Evolutionary conservation across 495 filamentous ascomycete species (phyloP), one percentile per base, ranked within the genome.

Genomic region (Aspergillus hancockii): DNA sequence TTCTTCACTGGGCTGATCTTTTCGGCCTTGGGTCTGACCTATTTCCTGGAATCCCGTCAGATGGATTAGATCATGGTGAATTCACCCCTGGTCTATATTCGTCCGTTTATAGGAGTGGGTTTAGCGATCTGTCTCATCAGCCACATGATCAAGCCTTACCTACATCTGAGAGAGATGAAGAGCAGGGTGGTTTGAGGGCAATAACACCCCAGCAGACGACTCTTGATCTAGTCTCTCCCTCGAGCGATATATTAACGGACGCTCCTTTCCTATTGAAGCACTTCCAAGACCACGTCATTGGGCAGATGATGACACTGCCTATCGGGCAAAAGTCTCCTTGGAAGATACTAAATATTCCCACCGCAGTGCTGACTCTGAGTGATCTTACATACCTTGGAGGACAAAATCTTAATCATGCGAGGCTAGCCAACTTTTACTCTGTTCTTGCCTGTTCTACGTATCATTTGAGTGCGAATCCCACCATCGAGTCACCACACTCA

Each of bases 1-100:
- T 75, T 21, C 52, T 75, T 0, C 72, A 71, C 16, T 75, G 70
- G 70, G 72, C 72, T 0, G 70, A 75, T 52, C 49, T 75, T 0
- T 62, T 75, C 7, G 66, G 68, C 18, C 61, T 75, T n/a, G 63
- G 63, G 12, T 67, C 65, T 13, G 68, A 71, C 5, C 61, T 66
- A 21, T 19, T 19, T n/a, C 8, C 41, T 21, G 41, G 41, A 19
- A 18, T 45, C 3, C 4, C 41, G 4, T 45, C 41, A 18, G 41
- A 21, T 45, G 41, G 19, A 8, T 45, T 45, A 3, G n/a, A 45
- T 9, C 41, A 45, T n/a, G 41, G 41, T n/a, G 41, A 21, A 45
- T 16, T 18, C 19, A 21, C n/a, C 4, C 38, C 6, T 43, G 9
- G 18, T 45, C 18, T 45, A 4, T 45, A 45, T 45, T 45, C 5